Base-by-base conservation (phyloP, 78 protist species). In the Dictyostelium firmibasis region DNA sequence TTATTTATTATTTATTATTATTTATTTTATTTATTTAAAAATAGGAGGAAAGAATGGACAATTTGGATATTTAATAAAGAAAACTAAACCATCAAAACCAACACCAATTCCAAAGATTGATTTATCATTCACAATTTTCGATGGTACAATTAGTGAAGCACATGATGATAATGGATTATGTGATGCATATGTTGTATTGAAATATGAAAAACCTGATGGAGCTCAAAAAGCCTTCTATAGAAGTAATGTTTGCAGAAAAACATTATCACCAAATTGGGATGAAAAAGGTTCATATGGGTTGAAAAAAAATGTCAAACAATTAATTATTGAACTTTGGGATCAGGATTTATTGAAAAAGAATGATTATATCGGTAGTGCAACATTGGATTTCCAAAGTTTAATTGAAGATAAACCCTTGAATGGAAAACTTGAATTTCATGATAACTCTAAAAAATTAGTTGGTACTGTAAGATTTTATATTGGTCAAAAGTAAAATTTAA, bases 291-390 rank as follows among this genome's bases (percentile, higher is more conserved):
- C 29, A 1, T 29, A 14, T 50, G 33, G 57, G 57, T 81, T 43
- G 14, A 11, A n/a, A 47, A 16, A 9, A 10, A 60, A 44, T 36
- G 43, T 44, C 0, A n/a, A 13, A 43, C 53, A 44, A 44, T 44
- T 78, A n/a, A 7, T 23, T 4, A 10, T 83, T 43, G 69, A 67
- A 13, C 8, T 83, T 2, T 83, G 89, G 89, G 89, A 83, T 43
- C 36, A 43, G 13, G 89, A 83, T 69, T 23, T 62, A 14, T 16
- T 83, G 7, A 13, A 25, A 43, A 35, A 69, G 20, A 83, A 83
- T 83, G 89, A 83, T 41, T 83, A 62, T 14, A 83, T 83, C 41
- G 89, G 89, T 11, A 14, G 43, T 20, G 31, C 53, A 44, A 44
- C 53, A 10, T 8, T 44, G 10, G 53, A 44, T 8, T 44, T 44